Evolutionary conservation across 2,329 filamentous ascomycete genomes (phyloP).

Genomic region (Fusarium palustre): DNA sequence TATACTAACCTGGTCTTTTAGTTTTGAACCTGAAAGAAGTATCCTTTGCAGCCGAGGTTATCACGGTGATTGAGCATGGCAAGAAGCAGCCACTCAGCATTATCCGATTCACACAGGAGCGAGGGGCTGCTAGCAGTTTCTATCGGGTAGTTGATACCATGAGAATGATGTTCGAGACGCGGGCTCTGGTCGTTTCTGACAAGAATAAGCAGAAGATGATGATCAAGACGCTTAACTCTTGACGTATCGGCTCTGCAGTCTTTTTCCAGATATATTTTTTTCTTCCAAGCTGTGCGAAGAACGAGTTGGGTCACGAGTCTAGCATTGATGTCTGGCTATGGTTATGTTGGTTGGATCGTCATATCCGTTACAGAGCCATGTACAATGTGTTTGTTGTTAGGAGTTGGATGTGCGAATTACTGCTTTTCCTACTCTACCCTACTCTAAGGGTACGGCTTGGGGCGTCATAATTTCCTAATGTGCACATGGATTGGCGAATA

Average conservation of each 20-base stretch:
- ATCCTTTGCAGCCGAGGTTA: conserved; percentile 87
- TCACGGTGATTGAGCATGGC: conserved; percentile 88
- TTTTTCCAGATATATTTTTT: neutral
- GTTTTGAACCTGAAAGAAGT: conserved; percentile 87
- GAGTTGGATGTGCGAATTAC: conserved; percentile 42
- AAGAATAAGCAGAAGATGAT: conserved; percentile 76
- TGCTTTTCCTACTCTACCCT: conserved; percentile 33
- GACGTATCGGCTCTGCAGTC: conserved; percentile 31
- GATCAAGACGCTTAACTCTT: conserved; percentile 73
- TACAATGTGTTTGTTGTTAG: conserved; percentile 27
- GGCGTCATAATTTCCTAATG: conserved; percentile 19
- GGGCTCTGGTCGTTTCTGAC: conserved; percentile 76
- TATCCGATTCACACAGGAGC: conserved; percentile 87
- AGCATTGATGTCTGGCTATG: neutral
- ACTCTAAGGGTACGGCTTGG: conserved; percentile 13
- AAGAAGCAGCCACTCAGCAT: conserved; percentile 81
- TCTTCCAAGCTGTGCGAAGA: neutral
- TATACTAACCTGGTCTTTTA: conserved; percentile 54
- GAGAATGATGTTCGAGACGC: conserved; percentile 72
- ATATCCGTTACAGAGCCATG: conserved; percentile 23
- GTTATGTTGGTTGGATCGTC: conserved; percentile 21
- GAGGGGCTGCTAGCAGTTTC: conserved; percentile 92
- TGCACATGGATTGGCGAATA: conserved; percentile 28
- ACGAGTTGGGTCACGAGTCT: neutral
- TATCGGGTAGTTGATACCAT: conserved; percentile 84